A percentile compares a stretch with the other conserved stretches of the same genome.
Evolutionary conservation across 2,329 filamentous ascomycete genomes (phyloP).

Genomic region (Phialophora chinensis): DNA sequence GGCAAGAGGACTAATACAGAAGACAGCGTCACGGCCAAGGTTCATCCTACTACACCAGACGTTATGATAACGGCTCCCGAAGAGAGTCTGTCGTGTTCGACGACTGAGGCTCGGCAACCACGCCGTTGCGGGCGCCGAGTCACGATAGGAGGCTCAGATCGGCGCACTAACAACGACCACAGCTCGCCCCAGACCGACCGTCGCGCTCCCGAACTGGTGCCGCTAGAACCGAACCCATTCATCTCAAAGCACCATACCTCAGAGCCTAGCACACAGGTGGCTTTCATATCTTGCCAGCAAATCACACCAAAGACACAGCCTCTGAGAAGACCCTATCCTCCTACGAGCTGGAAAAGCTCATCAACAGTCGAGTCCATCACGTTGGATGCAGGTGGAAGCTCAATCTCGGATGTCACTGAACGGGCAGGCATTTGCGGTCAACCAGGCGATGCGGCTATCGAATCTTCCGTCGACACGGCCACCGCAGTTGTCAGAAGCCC

Average conservation of each 20-base stretch:
- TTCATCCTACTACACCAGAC: neutral
- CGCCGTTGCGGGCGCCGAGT: conserved; percentile 18
- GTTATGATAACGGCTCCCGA: neutral
- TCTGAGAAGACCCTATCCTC: conserved; percentile 25
- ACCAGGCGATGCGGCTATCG: neutral
- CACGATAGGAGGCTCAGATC: conserved; percentile 20
- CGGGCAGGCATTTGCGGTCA: neutral
- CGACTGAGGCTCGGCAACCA: neutral
- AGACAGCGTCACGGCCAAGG: neutral
- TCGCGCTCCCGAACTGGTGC: neutral
- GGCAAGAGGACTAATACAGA: neutral
- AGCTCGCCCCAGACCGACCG: neutral
- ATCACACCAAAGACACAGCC: neutral
- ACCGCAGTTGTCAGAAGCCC: neutral
- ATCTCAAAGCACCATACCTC: neutral
- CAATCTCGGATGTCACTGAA: neutral
- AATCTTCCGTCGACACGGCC: neutral
- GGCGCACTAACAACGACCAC: neutral
- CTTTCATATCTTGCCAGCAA: neutral
- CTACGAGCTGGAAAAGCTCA: conserved; percentile 27
- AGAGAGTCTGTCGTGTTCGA: neutral
- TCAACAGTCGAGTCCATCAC: neutral
- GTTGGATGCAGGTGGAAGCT: neutral
- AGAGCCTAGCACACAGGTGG: neutral
- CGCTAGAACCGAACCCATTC: neutral